Evolutionary conservation across 345 rosid species (phyloP).

Genomic region (Salix purpurea): DNA sequence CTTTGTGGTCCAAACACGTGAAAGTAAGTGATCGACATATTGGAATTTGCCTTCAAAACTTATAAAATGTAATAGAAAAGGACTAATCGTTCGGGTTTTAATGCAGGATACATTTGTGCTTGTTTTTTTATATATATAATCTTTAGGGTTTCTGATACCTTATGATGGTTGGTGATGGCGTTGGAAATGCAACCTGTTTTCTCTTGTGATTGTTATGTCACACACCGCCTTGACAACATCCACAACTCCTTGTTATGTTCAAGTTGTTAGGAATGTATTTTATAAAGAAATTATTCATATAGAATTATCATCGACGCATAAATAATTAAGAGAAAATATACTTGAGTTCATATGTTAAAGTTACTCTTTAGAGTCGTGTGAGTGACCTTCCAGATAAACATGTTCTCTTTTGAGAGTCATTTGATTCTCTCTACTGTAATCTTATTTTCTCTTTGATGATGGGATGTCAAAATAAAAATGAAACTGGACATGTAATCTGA

Average conservation of each 20-base stretch:
- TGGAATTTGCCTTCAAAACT: background rate
- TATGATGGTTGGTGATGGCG: background rate
- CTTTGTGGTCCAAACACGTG: slow-evolving; percentile 1
- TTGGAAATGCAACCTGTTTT: background rate
- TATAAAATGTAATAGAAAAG: background rate
- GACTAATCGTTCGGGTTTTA: background rate
- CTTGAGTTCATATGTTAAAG: fast-evolving
- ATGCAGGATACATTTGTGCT: background rate
- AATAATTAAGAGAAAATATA: too few relatives aligned
- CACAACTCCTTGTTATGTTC: background rate
- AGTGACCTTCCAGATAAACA: fast-evolving
- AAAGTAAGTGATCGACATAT: background rate
- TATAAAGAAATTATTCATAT: too few relatives aligned
- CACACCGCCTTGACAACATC: slow-evolving; percentile 11
- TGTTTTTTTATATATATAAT: too few relatives aligned
- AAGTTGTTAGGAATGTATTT: background rate
- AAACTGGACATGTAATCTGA: too few relatives aligned
- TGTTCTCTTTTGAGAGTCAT: too few relatives aligned
- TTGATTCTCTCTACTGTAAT: too few relatives aligned
- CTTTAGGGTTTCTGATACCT: background rate
- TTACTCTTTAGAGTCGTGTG: too few relatives aligned
- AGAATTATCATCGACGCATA: too few relatives aligned
- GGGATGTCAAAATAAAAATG: too few relatives aligned
- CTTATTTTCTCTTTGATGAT: too few relatives aligned
- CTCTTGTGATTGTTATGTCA: background rate